Conservation (phyloP, 179 eudicot genomes). For the Sideroxylon spinosum region DNA sequence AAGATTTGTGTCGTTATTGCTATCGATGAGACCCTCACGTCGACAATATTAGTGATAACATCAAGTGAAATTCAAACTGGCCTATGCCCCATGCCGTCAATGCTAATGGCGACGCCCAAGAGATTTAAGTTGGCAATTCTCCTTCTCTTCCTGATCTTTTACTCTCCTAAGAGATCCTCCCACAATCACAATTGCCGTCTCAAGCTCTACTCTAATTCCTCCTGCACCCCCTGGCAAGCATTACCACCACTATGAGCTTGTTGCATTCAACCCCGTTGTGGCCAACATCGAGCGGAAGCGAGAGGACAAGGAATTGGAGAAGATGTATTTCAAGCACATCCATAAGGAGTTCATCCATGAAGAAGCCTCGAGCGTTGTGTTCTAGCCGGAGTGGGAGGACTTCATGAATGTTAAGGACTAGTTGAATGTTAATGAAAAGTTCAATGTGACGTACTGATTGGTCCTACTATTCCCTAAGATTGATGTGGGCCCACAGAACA, state of each 20-base stretch:
- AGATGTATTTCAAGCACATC: conserved; percentile 41
- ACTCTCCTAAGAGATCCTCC: conserved; percentile 32
- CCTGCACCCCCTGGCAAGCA: conserved; percentile 22
- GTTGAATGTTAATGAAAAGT: conserved; percentile 75
- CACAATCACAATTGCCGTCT: conserved; percentile 48
- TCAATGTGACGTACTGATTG: conserved; percentile 66
- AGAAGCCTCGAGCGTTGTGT: conserved; percentile 39
- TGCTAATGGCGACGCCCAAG: too few species aligned
- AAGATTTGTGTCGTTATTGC: too few species aligned
- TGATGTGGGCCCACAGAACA: conserved; percentile 63
- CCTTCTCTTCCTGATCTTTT: too few species aligned
- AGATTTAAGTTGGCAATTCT: too few species aligned
- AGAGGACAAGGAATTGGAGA: conserved; percentile 77
- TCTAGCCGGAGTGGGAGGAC: conserved; percentile 87
- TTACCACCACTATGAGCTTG: conserved; percentile 41
- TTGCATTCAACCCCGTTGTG: conserved; percentile 73
- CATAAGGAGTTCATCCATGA: conserved; percentile 28
- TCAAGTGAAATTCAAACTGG: too few species aligned
- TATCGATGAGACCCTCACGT: too few species aligned
- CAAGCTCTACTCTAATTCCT: conserved; percentile 66
- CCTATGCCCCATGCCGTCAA: too few species aligned
- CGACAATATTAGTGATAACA: too few species aligned
- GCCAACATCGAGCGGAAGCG: conserved; percentile 64
- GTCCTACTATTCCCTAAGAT: conserved; percentile 67
- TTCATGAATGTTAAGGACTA: conserved; percentile 75